A percentile compares a stretch with the other conserved stretches of the same genome.
Evolutionary conservation across 2,329 filamentous ascomycete genomes (phyloP).

Genomic region (Apiospora phragmitis): DNA sequence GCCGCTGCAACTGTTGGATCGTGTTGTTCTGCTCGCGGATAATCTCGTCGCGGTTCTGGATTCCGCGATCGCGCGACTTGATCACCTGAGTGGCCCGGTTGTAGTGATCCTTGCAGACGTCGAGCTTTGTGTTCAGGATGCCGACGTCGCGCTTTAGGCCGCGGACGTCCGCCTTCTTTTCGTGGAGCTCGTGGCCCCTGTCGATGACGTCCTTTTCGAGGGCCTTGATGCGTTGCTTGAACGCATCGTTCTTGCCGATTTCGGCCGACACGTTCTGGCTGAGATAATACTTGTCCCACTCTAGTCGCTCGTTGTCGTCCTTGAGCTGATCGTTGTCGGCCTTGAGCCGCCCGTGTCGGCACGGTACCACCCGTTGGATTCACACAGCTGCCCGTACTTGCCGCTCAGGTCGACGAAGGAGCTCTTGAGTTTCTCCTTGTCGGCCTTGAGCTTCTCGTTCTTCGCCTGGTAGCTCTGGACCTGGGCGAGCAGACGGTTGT

Average conservation of each 20-base stretch:
- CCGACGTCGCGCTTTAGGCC: slow-evolving; percentile 20
- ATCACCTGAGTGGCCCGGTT: slow-evolving; percentile 17
- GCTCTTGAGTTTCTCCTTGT: slow-evolving; percentile 24
- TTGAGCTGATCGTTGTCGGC: slow-evolving; percentile 21
- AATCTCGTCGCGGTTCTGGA: slow-evolving; percentile 14
- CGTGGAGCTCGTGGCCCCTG: neutral
- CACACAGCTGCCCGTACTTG: neutral
- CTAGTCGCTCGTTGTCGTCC: slow-evolving; percentile 14
- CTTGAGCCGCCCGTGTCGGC: slow-evolving; percentile 16
- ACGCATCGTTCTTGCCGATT: slow-evolving; percentile 17
- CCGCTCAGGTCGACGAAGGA: slow-evolving; percentile 16
- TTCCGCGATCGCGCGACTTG: slow-evolving; percentile 12
- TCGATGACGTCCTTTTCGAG: slow-evolving; percentile 23
- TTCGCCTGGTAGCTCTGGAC: slow-evolving; percentile 18
- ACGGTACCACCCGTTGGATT: slow-evolving; percentile 21
- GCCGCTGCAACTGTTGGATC: slow-evolving; percentile 15
- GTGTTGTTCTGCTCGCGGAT: slow-evolving; percentile 20
- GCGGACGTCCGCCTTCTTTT: slow-evolving; percentile 18
- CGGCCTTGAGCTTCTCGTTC: slow-evolving; percentile 20
- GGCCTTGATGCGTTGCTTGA: slow-evolving; percentile 20
- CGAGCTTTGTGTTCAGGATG: slow-evolving; percentile 14
- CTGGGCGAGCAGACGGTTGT: slow-evolving; percentile 21
- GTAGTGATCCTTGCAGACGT: slow-evolving; percentile 15
- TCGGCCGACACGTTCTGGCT: slow-evolving; percentile 17
- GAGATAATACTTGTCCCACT: slow-evolving; percentile 2